phyloP scores from a whole-genome alignment of 169 alveolate genomes.

The Plasmodium adleri region DNA sequence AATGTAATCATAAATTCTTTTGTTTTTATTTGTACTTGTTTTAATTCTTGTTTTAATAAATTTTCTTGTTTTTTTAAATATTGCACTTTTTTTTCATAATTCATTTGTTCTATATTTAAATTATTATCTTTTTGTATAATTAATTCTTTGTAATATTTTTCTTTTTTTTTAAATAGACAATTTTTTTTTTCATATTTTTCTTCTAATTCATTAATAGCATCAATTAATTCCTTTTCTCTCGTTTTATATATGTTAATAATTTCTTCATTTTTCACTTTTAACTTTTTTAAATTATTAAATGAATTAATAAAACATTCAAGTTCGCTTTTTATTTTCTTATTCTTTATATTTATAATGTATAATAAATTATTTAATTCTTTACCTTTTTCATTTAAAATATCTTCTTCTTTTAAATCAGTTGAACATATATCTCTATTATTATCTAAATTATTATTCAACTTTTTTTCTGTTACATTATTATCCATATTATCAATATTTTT shows the following conservation, averaged over 20 bases:
- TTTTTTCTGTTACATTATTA: not conserved
- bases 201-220: conserved; percentile 27
- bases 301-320: conserved; percentile 23
- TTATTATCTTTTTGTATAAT: conserved; percentile 7
- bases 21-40: conserved; percentile 37
- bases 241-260: conserved; percentile 40
- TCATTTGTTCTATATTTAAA: conserved; percentile 35
- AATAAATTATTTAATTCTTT: conserved; percentile 20
- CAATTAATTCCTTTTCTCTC: conserved; percentile 31
- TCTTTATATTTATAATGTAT: conserved; percentile 24
- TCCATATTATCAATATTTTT: conserved; percentile 1
- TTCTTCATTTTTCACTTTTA: conserved; percentile 61
- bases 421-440: not conserved
- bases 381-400: conserved; percentile 5
- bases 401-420: not conserved
- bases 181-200: conserved; percentile 28
- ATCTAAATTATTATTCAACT: not conserved
- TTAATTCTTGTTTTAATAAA: conserved; percentile 39
- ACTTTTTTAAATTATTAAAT: conserved; percentile 16
- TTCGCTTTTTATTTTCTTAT: conserved; percentile 31
- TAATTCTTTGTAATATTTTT: conserved; percentile 51
- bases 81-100: conserved; percentile 30
- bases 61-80: conserved; percentile 11
- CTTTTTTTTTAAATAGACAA: conserved; percentile 35
- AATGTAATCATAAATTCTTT: conserved; percentile 6